These are phyloP conservation scores for Starmerella asiatica DNA, from an alignment of 805 yeast species.

Conservation along the genomic window DNA sequence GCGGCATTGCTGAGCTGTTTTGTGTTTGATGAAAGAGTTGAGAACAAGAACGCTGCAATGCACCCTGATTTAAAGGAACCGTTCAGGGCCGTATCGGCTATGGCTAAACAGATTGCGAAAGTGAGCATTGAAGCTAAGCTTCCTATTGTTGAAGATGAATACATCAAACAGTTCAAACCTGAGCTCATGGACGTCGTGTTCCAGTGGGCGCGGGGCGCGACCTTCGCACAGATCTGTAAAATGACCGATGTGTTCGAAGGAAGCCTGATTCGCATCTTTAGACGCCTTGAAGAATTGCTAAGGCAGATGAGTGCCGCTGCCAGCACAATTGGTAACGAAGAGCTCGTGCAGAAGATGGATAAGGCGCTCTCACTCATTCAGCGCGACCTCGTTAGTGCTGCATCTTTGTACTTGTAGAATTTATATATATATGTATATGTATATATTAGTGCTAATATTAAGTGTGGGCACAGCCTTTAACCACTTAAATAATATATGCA, in stretches of 20 bases:
- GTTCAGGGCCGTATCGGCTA: slow-evolving; percentile 69
- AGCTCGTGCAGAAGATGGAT: slow-evolving; percentile 77
- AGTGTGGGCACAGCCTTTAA: no score
- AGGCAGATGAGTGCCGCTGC: slow-evolving; percentile 87
- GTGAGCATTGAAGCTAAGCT: slow-evolving; percentile 79
- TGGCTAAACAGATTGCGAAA: slow-evolving; percentile 84
- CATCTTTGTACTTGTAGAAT: slow-evolving; percentile 58
- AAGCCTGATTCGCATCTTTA: slow-evolving; percentile 83
- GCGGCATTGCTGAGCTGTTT: slow-evolving; percentile 88
- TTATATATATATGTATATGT: neutral
- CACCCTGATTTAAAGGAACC: slow-evolving; percentile 91
- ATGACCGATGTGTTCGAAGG: slow-evolving; percentile 99
- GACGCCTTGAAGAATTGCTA: slow-evolving; percentile 83
- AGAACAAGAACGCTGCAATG: slow-evolving; percentile 59
- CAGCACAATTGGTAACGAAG: slow-evolving; percentile 82
- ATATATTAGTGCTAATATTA: no score
- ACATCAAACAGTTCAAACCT: slow-evolving; percentile 79
- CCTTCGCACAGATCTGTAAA: slow-evolving; percentile 92
- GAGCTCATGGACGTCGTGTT: slow-evolving; percentile 94
- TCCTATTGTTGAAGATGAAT: slow-evolving; percentile 81
- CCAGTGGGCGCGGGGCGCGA: slow-evolving; percentile 94
- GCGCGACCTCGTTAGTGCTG: slow-evolving; percentile 94
- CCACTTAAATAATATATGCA: no score
- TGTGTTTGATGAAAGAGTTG: slow-evolving; percentile 92
- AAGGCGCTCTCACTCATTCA: slow-evolving; percentile 73